phyloP scores from a whole-genome alignment of 2,329 filamentous ascomycete species.

The Akanthomyces muscarius region DNA sequence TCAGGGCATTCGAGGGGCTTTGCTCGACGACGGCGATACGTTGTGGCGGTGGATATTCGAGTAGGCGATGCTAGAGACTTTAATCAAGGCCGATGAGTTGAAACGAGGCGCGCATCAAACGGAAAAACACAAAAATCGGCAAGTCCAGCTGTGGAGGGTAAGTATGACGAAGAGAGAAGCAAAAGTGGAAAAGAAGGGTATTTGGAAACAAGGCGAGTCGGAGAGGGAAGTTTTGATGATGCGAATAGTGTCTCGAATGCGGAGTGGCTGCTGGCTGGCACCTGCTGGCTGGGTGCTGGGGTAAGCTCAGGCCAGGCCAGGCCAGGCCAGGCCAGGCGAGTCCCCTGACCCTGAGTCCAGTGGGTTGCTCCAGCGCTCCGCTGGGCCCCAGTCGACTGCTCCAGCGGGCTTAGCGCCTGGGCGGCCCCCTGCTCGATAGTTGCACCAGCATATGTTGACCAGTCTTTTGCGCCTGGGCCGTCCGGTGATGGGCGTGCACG shows the following conservation, averaged over 20 bases:
- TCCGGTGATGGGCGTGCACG: not conserved
- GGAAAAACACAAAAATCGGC: not conserved
- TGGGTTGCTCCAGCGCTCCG: constrained; percentile 7
- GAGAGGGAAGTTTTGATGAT: constrained; percentile 22
- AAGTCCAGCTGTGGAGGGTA: not conserved
- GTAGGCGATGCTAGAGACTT: not conserved
- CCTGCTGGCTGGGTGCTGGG: not conserved
- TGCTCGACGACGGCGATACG: not conserved
- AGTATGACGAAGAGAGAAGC: not conserved
- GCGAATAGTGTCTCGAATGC: constrained; percentile 32
- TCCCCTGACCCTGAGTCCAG: constrained; percentile 14
- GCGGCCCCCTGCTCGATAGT: not conserved
- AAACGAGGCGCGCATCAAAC: constrained; percentile 9
- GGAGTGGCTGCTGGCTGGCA: constrained; percentile 23
- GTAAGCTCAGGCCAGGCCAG: not conserved
- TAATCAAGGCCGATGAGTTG: not conserved
- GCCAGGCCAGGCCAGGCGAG: constrained; percentile 12
- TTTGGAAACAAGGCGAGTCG: constrained; percentile 12
- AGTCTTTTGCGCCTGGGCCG: not conserved
- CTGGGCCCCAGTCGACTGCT: not conserved
- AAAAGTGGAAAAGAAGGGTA: constrained; percentile 3
- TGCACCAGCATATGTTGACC: constrained; percentile 8
- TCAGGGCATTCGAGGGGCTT: not conserved
- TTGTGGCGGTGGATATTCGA: not conserved
- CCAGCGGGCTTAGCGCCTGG: not conserved